These are phyloP conservation scores for Oropetium thomaeum DNA, from an alignment of 176 grass and related monocot genomes.

Conservation along the genomic window DNA sequence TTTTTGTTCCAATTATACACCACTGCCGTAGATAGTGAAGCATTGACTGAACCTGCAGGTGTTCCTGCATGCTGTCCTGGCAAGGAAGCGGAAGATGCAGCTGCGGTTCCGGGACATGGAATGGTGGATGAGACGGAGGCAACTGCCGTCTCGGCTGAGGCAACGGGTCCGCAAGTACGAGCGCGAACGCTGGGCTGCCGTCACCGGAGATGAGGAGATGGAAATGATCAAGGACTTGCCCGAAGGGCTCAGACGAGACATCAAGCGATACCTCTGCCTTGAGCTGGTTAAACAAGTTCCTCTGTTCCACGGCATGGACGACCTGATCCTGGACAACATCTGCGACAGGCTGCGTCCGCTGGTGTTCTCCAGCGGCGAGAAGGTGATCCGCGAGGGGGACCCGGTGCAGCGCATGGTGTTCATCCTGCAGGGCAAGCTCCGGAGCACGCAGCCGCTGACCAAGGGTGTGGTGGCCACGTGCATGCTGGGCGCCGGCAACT, in stretches of 20 bases:
- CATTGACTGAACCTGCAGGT: conserved; percentile 43
- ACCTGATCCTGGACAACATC: conserved; percentile 93
- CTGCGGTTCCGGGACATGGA: conserved; percentile 86
- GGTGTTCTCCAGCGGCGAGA: conserved; percentile 87
- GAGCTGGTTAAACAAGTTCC: conserved; percentile 93
- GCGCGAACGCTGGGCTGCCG: conserved; percentile 71
- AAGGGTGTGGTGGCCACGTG: conserved; percentile 82
- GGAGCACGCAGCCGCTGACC: conserved; percentile 72
- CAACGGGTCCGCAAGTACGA: conserved; percentile 83
- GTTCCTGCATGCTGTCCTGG: conserved; percentile 87
- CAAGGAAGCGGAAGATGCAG: conserved; percentile 91
- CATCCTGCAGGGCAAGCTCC: conserved; percentile 67
- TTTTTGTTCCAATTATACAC: not conserved
- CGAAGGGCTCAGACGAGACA: conserved; percentile 79
- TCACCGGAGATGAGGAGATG: conserved; percentile 92
- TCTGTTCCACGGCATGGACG: conserved; percentile 91
- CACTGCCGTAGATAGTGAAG: not conserved
- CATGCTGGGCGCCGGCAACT: conserved; percentile 64
- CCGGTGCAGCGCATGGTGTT: conserved; percentile 96
- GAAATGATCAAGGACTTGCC: conserved; percentile 90
- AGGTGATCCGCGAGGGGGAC: conserved; percentile 96
- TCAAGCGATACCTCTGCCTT: conserved; percentile 84
- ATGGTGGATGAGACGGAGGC: conserved; percentile 98
- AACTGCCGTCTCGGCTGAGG: conserved; percentile 72
- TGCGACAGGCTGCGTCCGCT: conserved; percentile 77